Evolutionary conservation across 1,284 basidiomycete genomes (phyloP).

Genomic region (Xerocomus amazonicus): DNA sequence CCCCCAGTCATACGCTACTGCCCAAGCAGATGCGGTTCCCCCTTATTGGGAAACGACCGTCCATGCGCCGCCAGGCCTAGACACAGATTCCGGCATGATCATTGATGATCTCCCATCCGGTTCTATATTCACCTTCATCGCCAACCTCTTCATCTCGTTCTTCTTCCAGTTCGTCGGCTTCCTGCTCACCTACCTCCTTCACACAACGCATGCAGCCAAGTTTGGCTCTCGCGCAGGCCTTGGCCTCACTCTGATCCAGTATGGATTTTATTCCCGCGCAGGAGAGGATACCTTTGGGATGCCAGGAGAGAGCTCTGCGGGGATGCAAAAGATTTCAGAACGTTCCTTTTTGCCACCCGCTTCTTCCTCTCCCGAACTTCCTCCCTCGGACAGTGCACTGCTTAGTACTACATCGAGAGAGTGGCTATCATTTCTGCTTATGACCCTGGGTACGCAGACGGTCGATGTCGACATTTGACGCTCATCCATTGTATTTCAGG

Average conservation of each 20-base stretch:
- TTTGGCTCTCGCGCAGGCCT: constrained; percentile 93
- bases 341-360: constrained; percentile 11
- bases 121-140: constrained; percentile 63
- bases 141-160: constrained; percentile 84
- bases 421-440: constrained; percentile 88
- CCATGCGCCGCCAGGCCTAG: constrained; percentile 60
- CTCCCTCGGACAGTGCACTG: constrained; percentile 13
- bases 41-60: constrained; percentile 98
- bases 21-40: constrained; percentile 89
- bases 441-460: constrained; percentile 68
- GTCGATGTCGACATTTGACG: background rate
- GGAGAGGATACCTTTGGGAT: constrained; percentile 27
- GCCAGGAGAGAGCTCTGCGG: constrained; percentile 3
- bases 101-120: constrained; percentile 76
- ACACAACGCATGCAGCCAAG: constrained; percentile 93
- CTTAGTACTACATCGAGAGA: constrained; percentile 50
- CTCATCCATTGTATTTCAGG: constrained; percentile 40
- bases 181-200: constrained; percentile 89
- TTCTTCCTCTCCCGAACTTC: constrained; percentile 19
- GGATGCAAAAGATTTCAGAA: constrained; percentile 3
- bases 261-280: constrained; percentile 61
- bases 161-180: constrained; percentile 98
- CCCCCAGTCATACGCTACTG: constrained; percentile 77
- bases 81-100: constrained; percentile 60
- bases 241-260: constrained; percentile 92